A percentile compares a stretch with the other conserved stretches of the same genome.
These are phyloP conservation scores for Anastatica hierochuntica DNA, from an alignment of 345 rosid species.

Conservation along the genomic window DNA sequence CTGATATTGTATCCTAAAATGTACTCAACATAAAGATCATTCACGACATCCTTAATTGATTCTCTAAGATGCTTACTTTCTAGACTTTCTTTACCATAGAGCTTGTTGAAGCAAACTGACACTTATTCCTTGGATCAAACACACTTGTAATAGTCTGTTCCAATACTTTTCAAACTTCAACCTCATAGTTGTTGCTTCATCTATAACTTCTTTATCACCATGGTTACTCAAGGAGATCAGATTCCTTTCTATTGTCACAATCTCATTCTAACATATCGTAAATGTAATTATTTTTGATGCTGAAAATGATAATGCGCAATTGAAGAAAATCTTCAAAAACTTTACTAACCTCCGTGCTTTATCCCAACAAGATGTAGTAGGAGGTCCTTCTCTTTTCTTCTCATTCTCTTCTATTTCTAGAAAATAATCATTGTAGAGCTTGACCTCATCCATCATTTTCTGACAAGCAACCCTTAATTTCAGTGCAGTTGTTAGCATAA, in stretches of 20 bases:
- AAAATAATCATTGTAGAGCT: background rate
- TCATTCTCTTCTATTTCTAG: background rate
- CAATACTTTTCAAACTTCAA: background rate
- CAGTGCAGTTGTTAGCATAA: no score
- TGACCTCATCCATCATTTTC: background rate
- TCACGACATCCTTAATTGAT: background rate
- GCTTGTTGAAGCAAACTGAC: background rate
- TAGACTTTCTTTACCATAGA: background rate
- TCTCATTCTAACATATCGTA: background rate
- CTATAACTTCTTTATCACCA: background rate
- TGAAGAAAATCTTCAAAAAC: background rate
- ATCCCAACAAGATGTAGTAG: background rate
- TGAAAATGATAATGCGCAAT: background rate
- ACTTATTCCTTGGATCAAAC: background rate
- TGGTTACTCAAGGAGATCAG: background rate
- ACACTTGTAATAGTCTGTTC: background rate
- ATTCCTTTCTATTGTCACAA: background rate
- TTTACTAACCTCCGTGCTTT: background rate
- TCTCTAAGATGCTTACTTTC: background rate
- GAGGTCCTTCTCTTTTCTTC: background rate
- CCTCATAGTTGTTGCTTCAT: background rate
- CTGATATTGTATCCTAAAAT: no score
- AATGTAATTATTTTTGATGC: background rate
- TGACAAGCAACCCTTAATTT: background rate
- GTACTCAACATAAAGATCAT: background rate